Percentiles rank a stretch among this genome's conserved stretches.
phyloP scores from a whole-genome alignment of 495 filamentous ascomycete genomes.

The Hyaloscypha bicolor region DNA sequence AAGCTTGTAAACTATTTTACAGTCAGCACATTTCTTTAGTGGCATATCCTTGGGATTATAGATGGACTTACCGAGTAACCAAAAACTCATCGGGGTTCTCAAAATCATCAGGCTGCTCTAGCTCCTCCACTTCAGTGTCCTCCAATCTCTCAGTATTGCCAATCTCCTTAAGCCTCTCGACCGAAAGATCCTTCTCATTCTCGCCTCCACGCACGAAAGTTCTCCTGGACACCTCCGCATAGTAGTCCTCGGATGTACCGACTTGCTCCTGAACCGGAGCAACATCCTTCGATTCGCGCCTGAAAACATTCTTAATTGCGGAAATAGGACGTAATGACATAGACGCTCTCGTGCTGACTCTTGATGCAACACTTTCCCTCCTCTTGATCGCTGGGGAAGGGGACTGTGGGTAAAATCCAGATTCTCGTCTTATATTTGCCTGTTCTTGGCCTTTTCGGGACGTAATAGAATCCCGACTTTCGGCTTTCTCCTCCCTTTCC shows the following conservation, averaged over 20 bases:
- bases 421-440: background rate
- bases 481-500: background rate
- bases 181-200: background rate
- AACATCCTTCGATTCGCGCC: background rate
- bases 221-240: background rate
- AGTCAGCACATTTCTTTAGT: background rate
- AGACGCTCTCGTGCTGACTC: background rate
- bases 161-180: background rate
- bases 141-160: background rate
- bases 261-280: background rate
- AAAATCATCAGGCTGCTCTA: background rate
- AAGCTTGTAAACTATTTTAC: background rate
- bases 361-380: background rate
- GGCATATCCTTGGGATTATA: no score
- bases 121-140: conserved; percentile 4
- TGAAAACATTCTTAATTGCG: background rate
- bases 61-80: conserved; percentile 1
- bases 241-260: background rate
- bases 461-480: background rate
- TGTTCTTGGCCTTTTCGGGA: background rate
- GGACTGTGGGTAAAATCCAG: background rate
- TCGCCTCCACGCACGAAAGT: background rate
- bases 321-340: background rate
- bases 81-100: conserved; percentile 4
- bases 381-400: background rate